A percentile compares a stretch with the other conserved stretches of the same genome.
Evolutionary conservation across 768 basidiomycete species (phyloP).

Genomic region (Tremella yokohamensis): DNA sequence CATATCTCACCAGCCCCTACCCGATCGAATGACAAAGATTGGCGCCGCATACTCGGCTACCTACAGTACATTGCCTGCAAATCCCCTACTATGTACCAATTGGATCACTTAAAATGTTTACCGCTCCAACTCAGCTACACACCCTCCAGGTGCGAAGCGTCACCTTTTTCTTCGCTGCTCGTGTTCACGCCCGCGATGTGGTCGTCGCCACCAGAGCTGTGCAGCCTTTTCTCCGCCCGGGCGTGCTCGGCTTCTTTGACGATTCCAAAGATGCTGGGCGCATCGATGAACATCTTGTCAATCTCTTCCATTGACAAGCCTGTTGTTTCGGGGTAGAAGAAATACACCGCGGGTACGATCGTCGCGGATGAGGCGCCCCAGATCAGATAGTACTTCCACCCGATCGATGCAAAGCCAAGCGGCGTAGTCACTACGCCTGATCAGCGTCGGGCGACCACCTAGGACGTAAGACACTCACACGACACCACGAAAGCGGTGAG

Average conservation of each 20-base stretch:
- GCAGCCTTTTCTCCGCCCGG: constrained; percentile 19
- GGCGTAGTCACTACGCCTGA: constrained; percentile 52
- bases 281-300: constrained; percentile 20
- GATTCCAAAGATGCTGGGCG: constrained; percentile 15
- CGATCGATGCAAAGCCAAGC: constrained; percentile 57
- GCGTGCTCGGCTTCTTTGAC: constrained; percentile 12
- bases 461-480: constrained; percentile 15
- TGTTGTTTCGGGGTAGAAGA: constrained; percentile 58
- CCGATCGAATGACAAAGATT: too few relatives aligned
- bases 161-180: too few relatives aligned
- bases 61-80: too few relatives aligned
- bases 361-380: constrained; percentile 19
- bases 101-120: too few relatives aligned
- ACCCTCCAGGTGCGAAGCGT: too few relatives aligned
- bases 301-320: constrained; percentile 58
- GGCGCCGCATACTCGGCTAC: too few relatives aligned
- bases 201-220: too few relatives aligned
- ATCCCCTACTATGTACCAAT: too few relatives aligned
- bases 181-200: too few relatives aligned
- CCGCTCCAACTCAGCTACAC: too few relatives aligned
- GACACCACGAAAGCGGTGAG: constrained; percentile 22
- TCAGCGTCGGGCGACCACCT: too few relatives aligned
- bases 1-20: too few relatives aligned
- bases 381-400: constrained; percentile 56
- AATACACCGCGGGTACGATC: constrained; percentile 26